Conservation (phyloP, 441 rosid species). For the Populus hybrid region DNA sequence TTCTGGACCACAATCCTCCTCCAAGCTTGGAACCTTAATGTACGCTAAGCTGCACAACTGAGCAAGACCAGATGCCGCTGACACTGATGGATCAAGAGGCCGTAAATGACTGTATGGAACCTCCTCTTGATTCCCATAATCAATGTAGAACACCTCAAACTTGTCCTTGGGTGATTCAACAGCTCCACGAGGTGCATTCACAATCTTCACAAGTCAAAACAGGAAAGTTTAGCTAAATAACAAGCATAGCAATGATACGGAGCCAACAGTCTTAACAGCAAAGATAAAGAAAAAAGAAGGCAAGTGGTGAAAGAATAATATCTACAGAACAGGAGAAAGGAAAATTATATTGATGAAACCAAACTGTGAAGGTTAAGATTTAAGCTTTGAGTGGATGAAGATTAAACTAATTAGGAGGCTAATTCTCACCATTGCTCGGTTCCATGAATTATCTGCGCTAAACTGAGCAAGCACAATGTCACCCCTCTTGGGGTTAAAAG, state of each 20-base stretch:
- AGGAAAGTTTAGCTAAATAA: slow-evolving; percentile 9
- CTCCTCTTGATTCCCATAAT: slow-evolving; percentile 92
- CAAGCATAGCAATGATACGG: background rate
- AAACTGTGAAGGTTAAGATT: background rate
- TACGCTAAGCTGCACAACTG: slow-evolving; percentile 94
- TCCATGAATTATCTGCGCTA: slow-evolving; percentile 93
- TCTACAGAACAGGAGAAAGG: background rate
- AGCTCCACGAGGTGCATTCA: slow-evolving; percentile 74
- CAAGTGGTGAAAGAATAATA: background rate
- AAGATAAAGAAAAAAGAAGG: background rate
- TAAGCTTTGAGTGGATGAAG: background rate
- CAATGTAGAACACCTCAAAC: slow-evolving; percentile 92
- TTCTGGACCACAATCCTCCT: slow-evolving; percentile 83
- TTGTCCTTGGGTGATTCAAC: slow-evolving; percentile 65
- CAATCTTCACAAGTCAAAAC: slow-evolving; percentile 47
- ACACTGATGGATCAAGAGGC: slow-evolving; percentile 73
- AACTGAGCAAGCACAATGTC: slow-evolving; percentile 89
- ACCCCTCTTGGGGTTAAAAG: slow-evolving; percentile 91
- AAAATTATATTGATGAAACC: background rate
- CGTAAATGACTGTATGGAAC: slow-evolving; percentile 67
- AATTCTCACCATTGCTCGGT: slow-evolving; percentile 85
- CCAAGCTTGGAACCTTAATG: slow-evolving; percentile 74
- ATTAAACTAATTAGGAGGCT: background rate
- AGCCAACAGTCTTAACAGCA: background rate
- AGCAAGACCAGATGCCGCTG: slow-evolving; percentile 72